phyloP scores from a whole-genome alignment of 805 yeast genomes.

The Wickerhamiella lipophila region DNA sequence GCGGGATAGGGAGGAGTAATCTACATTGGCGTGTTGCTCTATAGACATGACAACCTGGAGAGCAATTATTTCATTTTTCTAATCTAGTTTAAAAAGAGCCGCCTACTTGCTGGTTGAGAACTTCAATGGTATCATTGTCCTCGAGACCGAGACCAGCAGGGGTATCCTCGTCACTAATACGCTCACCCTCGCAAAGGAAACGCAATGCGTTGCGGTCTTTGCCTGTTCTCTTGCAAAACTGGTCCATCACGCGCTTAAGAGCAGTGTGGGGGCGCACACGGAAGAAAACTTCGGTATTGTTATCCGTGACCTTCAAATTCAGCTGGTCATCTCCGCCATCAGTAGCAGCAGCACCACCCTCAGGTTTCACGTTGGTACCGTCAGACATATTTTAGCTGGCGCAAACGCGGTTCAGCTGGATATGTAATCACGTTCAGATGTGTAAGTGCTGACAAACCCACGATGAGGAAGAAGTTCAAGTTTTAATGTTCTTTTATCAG shows the following conservation, averaged over 20 bases:
- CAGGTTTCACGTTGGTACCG: slow-evolving; percentile 28
- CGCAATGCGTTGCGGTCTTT: slow-evolving; percentile 70
- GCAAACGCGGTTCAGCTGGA: too few relatives aligned
- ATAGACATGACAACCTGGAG: too few relatives aligned
- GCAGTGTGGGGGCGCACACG: slow-evolving; percentile 89
- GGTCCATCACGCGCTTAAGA: slow-evolving; percentile 88
- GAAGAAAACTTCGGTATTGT: slow-evolving; percentile 86
- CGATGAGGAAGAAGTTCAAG: not conserved
- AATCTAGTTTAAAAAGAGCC: slow-evolving; percentile 12
- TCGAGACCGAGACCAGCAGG: slow-evolving; percentile 83
- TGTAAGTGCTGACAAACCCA: not conserved
- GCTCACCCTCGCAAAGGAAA: slow-evolving; percentile 85
- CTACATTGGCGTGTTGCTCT: too few relatives aligned
- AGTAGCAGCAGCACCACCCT: slow-evolving; percentile 39
- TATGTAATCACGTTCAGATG: not conserved
- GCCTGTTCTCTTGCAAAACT: slow-evolving; percentile 96
- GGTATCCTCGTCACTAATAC: slow-evolving; percentile 77
- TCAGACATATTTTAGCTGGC: not conserved
- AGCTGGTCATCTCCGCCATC: slow-evolving; percentile 38
- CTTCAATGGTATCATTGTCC: slow-evolving; percentile 94
- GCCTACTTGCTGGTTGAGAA: slow-evolving; percentile 78
- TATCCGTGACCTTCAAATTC: slow-evolving; percentile 88
- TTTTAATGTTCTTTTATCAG: too few relatives aligned
- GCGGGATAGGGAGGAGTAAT: too few relatives aligned
- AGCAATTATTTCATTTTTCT: not conserved